A percentile compares a stretch with the other conserved stretches of the same genome.
Conservation (phyloP, 352 stramenopile species). For the Globisporangium cederbergense region DNA sequence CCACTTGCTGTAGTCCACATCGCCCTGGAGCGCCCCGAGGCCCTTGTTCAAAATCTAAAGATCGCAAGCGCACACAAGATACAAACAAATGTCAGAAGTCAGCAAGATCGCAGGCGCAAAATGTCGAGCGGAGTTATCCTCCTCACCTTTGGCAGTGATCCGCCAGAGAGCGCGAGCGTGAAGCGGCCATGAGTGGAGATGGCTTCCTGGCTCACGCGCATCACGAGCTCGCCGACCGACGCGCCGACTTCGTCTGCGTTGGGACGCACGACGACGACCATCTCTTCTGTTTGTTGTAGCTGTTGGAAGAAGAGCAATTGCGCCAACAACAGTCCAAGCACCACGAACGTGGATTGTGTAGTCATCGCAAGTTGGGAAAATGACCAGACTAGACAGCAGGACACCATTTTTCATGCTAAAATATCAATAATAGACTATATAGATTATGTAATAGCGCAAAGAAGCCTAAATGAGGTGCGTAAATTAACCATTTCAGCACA, state of each 20-base stretch:
- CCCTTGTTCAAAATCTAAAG: conserved; percentile 79
- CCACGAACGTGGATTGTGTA: neutral
- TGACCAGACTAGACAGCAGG: neutral
- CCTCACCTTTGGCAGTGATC: conserved; percentile 75
- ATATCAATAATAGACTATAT: neutral
- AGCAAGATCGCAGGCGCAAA: neutral
- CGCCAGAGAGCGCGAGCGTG: conserved; percentile 84
- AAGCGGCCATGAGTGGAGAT: conserved; percentile 64
- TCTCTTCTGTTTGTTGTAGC: conserved; percentile 15
- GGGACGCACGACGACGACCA: conserved; percentile 55
- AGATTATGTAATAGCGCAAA: neutral
- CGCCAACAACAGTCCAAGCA: conserved; percentile 8
- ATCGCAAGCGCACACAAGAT: neutral
- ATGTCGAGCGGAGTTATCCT: neutral
- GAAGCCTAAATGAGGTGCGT: neutral
- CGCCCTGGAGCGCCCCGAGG: conserved; percentile 64
- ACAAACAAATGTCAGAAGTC: neutral
- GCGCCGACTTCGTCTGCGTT: conserved; percentile 57
- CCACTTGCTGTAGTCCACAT: conserved; percentile 94
- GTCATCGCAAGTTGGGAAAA: neutral
- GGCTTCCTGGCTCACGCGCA: conserved; percentile 56
- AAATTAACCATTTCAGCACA: neutral
- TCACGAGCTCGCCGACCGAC: conserved; percentile 58
- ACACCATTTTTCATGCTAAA: neutral
- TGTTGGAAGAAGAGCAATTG: conserved; percentile 3